phyloP scores from a whole-genome alignment of 2,329 filamentous ascomycete genomes.

The Drechslera avenae region DNA sequence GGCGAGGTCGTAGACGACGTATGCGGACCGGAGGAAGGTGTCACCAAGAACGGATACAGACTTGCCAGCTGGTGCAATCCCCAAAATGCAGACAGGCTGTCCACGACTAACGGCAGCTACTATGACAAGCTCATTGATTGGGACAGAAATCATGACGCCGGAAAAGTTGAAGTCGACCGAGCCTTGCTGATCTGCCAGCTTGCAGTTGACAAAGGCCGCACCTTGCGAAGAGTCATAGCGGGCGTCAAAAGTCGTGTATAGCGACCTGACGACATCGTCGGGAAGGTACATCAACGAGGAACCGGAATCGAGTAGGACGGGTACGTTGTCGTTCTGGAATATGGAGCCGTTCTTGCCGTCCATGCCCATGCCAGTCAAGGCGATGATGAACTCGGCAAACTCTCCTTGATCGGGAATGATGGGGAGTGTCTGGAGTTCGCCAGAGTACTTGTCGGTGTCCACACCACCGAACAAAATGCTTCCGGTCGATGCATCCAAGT shows the following conservation, averaged over 20 bases:
- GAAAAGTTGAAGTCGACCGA: slow-evolving; percentile 65
- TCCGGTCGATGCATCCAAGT: slow-evolving; percentile 66
- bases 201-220: slow-evolving; percentile 61
- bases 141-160: slow-evolving; percentile 59
- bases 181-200: slow-evolving; percentile 53
- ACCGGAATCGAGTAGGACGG: slow-evolving; percentile 74
- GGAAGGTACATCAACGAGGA: slow-evolving; percentile 75
- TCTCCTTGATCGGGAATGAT: slow-evolving; percentile 56
- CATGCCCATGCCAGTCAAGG: slow-evolving; percentile 54
- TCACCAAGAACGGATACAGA: slow-evolving; percentile 62
- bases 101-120: slow-evolving; percentile 52
- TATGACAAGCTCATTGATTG: slow-evolving; percentile 62
- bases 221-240: slow-evolving; percentile 49
- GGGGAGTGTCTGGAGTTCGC: slow-evolving; percentile 65
- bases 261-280: slow-evolving; percentile 57
- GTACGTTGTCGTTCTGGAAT: slow-evolving; percentile 50
- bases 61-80: slow-evolving; percentile 57
- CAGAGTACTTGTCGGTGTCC: slow-evolving; percentile 74
- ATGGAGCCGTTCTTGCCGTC: slow-evolving; percentile 52
- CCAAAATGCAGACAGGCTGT: slow-evolving; percentile 53
- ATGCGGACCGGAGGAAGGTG: slow-evolving; percentile 66
- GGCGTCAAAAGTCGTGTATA: slow-evolving; percentile 51
- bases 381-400: slow-evolving; percentile 61
- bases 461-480: slow-evolving; percentile 81
- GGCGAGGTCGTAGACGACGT: slow-evolving; percentile 65